phyloP scores from a whole-genome alignment of 2,329 filamentous ascomycete genomes.

The Ophiosphaerella narmari region DNA sequence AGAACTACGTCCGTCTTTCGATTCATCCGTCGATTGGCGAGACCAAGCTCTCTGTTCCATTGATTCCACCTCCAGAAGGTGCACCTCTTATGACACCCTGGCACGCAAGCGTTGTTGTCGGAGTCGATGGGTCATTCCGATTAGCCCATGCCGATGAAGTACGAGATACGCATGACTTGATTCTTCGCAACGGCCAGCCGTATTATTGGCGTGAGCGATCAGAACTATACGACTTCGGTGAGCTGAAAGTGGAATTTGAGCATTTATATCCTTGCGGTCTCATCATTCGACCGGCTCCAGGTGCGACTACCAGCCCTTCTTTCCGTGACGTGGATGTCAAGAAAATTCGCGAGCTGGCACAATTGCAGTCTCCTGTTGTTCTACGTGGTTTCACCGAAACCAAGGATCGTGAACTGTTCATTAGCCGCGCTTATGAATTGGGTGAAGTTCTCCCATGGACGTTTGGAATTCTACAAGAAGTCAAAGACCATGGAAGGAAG shows the following conservation, averaged over 20 bases:
- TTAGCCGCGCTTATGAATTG: constrained; percentile 54
- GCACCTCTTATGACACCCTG: constrained; percentile 19
- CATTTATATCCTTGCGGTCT: constrained; percentile 27
- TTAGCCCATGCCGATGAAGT: too few relatives aligned
- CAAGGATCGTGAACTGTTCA: constrained; percentile 52
- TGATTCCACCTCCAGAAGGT: constrained; percentile 13
- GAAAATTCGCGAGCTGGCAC: constrained; percentile 54
- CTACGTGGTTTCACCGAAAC: constrained; percentile 58
- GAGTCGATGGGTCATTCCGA: constrained; percentile 8
- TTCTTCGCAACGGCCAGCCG: too few relatives aligned
- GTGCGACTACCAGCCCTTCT: constrained; percentile 17
- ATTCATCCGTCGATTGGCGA: constrained; percentile 36
- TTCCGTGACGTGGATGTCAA: constrained; percentile 52
- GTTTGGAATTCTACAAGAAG: constrained; percentile 64
- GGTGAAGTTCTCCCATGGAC: constrained; percentile 58
- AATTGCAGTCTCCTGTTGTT: constrained; percentile 59
- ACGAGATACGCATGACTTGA: too few relatives aligned
- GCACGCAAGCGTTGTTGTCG: constrained; percentile 20
- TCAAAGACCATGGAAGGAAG: constrained; percentile 61
- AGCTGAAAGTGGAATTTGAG: constrained; percentile 15
- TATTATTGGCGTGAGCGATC: too few relatives aligned
- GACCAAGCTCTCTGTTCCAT: constrained; percentile 28
- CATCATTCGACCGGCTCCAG: constrained; percentile 18
- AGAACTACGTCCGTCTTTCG: constrained; percentile 29
- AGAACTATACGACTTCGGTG: constrained; percentile 14